Evolutionary conservation across 192 early-diverging fungal species (phyloP), one percentile per base, ranked within the genome.

Genomic region (Powellomyces hirtus): DNA sequence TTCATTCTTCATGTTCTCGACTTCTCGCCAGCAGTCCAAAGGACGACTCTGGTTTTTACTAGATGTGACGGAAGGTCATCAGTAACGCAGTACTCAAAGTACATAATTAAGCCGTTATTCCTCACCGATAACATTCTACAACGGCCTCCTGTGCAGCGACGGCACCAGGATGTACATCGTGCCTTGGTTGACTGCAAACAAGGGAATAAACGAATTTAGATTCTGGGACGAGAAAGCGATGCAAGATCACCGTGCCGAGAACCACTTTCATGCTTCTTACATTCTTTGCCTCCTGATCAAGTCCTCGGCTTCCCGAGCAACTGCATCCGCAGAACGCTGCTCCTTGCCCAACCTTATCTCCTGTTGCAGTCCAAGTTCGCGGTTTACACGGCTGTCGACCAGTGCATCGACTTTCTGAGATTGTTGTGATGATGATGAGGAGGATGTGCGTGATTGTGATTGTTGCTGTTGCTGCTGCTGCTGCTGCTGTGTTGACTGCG

Each of bases 11-110:
- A 88, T 72, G 58, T 80, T 81, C 67, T 84, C 80, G 24, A 88
- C 82, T 73, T 88, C 86, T 24, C 73, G 77, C 86, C 86, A 88
- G 75, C 84, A 88, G 65, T 88, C 82, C 64, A 88, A 72, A 7
- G 80, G 62, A 3, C 81, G 75, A 29, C 67, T 62, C 16, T 72
- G 68, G 67, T 84, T 88, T 22, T 78, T 78, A 59, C 72, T 66
- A 3, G 14, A 18, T 42, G 18, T 18, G 18, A 8, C 10, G 8
- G 18, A 63, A 49, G 0, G 29, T 16, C 56, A 51, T 72, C 68
- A 60, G 72, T 69, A 30, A n/a, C n/a, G n/a, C n/a, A n/a, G n/a
- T n/a, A n/a, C n/a, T n/a, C n/a, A n/a, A n/a, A n/a, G n/a, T n/a
- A n/a, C n/a, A n/a, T n/a, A n/a, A n/a, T n/a, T n/a, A n/a, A n/a